Percentiles rank a stretch among this genome's conserved stretches.
phyloP scores from a whole-genome alignment of 208 protist species.

The Acanthamoeba rhysodes region DNA sequence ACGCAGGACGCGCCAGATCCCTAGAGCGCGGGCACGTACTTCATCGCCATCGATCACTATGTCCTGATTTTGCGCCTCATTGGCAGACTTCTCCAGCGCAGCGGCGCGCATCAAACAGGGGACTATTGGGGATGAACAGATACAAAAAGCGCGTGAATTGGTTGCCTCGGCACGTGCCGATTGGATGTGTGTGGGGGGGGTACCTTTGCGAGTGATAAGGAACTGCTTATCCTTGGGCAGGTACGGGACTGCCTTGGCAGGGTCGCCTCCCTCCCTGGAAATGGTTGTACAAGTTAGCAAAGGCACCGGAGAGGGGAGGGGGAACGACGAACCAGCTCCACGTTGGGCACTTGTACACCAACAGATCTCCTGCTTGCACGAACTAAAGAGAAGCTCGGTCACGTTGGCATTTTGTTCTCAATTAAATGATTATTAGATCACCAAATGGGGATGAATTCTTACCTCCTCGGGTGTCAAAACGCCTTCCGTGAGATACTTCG shows the following conservation, averaged over 20 bases:
- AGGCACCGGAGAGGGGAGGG: neutral
- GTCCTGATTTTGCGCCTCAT: slow-evolving; percentile 49
- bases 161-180: too few species aligned
- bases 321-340: slow-evolving; percentile 93
- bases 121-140: slow-evolving; percentile 58
- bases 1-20: neutral
- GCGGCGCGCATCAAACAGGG: slow-evolving; percentile 82
- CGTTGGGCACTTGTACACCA: slow-evolving; percentile 96
- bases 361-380: slow-evolving; percentile 96
- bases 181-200: neutral
- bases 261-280: slow-evolving; percentile 88
- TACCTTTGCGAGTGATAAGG: slow-evolving; percentile 93
- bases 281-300: neutral
- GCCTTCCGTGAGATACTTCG: slow-evolving; percentile 89
- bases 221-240: slow-evolving; percentile 97
- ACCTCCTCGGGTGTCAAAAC: slow-evolving; percentile 90
- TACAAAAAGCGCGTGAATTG: too few species aligned
- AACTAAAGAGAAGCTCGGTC: slow-evolving; percentile 87
- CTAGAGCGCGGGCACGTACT: neutral
- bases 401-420: neutral
- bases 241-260: slow-evolving; percentile 91
- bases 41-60: slow-evolving; percentile 53
- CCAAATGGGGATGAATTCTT: neutral
- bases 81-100: slow-evolving; percentile 34
- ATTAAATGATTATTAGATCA: slow-evolving; percentile 7